Base-by-base conservation (phyloP, 2,329 filamentous ascomycete species). In the Hirsutella thompsonii region DNA sequence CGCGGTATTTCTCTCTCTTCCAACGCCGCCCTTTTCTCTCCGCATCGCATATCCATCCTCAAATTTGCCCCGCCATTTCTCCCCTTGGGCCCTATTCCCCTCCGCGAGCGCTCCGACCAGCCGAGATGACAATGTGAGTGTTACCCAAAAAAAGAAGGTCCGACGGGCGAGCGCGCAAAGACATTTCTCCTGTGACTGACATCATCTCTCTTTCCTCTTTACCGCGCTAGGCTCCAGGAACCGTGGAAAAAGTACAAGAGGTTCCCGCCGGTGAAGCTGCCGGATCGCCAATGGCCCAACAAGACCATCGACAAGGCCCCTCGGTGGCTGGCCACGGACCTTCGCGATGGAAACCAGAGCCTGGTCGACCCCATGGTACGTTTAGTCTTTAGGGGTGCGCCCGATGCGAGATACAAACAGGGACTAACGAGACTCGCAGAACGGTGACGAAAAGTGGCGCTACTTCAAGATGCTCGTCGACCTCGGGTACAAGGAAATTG, bases 401-500 rank as follows among this genome's bases (percentile, higher is more conserved):
- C 13, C 14, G 30, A 14, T 28, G 16, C 34, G 10, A 6, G 26
- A 26, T 5, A 19, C 20, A 5, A 6, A 10, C 11, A 14, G 30
- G 16, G n/a, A 26, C 40, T 38, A 11, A 36, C 33, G 3, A n/a
- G 9, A 6, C 6, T 4, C 20, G 20, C 53, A 92, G 86, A 92
- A 87, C 56, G 87, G 87, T 51, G 86, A 94, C 38, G 88, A 95
- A 70, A 96, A 96, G 67, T 92, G 83, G 78, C 71, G 73, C 46
- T 96, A 89, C 72, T 96, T 96, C 71, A 81, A 89, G 64, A 93
- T 94, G 87, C 77, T 96, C 41, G 78, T 82, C 54, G 79, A 90
- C 46, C 73, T 95, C 38, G 90, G 92, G 52, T 96, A 93, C 73
- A 96, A 95, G 67, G 90, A 96, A 66, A 95, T 96, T 49, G 90